A percentile compares a stretch with the other conserved stretches of the same genome.
Conservation (phyloP, 2,329 filamentous ascomycete genomes). For the Fusarium nurragi region DNA sequence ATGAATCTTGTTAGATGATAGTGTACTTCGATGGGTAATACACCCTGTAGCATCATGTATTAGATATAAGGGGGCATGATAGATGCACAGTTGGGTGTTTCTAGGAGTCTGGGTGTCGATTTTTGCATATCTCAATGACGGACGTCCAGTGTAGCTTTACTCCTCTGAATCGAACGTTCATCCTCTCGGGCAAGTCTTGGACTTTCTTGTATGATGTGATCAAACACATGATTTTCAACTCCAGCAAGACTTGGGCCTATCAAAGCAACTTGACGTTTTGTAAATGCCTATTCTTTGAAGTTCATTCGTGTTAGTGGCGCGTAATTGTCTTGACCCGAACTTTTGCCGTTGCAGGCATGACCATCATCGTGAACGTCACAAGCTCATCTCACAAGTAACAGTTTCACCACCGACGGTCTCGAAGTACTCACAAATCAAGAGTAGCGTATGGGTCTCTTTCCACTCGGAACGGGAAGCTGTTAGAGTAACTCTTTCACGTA, state of each 20-base stretch:
- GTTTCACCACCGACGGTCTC: background rate
- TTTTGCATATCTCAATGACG: slow-evolving; percentile 13
- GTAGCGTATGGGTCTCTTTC: background rate
- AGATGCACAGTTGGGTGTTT: slow-evolving; percentile 44
- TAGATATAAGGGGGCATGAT: slow-evolving; percentile 24
- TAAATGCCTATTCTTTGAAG: background rate
- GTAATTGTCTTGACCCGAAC: slow-evolving; percentile 9
- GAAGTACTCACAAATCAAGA: background rate
- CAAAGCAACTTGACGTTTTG: background rate
- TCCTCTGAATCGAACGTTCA: background rate
- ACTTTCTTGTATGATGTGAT: no score
- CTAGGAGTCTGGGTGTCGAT: slow-evolving; percentile 25
- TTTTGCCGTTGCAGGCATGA: slow-evolving; percentile 29
- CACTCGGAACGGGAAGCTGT: background rate
- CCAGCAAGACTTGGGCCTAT: background rate
- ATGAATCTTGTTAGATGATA: background rate
- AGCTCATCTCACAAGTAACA: background rate
- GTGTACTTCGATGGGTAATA: slow-evolving; percentile 34
- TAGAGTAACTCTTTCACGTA: slow-evolving; percentile 1
- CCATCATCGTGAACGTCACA: slow-evolving; percentile 21
- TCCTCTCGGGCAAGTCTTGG: background rate
- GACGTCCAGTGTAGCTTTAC: background rate
- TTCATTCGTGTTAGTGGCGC: background rate
- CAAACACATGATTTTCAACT: background rate
- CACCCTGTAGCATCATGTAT: slow-evolving; percentile 32